Conservation (phyloP, 2,329 filamentous ascomycete genomes). For the Sclerotinia trifoliorum region DNA sequence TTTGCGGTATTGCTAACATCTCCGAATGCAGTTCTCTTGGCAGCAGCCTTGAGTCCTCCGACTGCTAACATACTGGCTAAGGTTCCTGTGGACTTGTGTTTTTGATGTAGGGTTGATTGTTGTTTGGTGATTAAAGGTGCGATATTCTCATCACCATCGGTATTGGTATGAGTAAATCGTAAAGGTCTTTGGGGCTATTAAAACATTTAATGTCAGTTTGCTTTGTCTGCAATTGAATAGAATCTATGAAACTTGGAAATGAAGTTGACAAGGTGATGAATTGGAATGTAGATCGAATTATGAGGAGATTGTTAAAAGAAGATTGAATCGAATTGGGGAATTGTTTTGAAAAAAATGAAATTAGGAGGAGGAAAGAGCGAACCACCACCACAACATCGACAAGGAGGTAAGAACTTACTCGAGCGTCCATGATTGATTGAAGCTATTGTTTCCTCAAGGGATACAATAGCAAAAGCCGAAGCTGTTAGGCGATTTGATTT, state of each 20-base stretch:
- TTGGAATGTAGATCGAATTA: conserved; percentile 25
- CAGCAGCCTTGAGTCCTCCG: conserved; percentile 58
- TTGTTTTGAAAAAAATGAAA: neutral
- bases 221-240: conserved; percentile 21
- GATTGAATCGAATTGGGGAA: conserved; percentile 10
- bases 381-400: neutral
- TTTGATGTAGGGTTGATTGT: conserved; percentile 62
- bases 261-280: conserved; percentile 29
- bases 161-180: conserved; percentile 57
- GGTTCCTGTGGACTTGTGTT: conserved; percentile 75
- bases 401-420: conserved; percentile 39
- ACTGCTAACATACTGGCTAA: conserved; percentile 52
- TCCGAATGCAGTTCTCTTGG: conserved; percentile 76
- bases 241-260: conserved; percentile 25
- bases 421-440: conserved; percentile 44
- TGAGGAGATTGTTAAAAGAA: conserved; percentile 18
- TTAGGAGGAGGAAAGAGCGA: conserved; percentile 12
- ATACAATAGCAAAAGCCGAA: conserved; percentile 13
- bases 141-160: conserved; percentile 69
- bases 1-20: conserved; percentile 72
- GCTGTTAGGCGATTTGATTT: neutral
- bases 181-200: conserved; percentile 66
- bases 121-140: conserved; percentile 52
- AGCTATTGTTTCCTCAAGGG: conserved; percentile 8
- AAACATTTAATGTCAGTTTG: conserved; percentile 37